Evolutionary conservation across 2,329 filamentous ascomycete genomes (phyloP).

Genomic region (Fusarium denticulatum): DNA sequence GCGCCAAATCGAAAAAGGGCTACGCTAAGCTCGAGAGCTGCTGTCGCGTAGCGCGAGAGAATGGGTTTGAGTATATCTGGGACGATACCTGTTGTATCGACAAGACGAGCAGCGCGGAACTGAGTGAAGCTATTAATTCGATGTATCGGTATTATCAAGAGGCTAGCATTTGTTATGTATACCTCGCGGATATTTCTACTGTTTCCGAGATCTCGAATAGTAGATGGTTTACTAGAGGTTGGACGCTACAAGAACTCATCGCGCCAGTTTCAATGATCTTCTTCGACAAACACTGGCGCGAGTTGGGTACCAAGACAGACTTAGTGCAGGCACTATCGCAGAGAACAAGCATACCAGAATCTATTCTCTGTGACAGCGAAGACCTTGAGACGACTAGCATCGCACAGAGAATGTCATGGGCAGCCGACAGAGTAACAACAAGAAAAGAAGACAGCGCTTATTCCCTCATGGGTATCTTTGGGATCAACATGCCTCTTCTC

Average conservation of each 20-base stretch:
- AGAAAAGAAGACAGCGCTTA: constrained; percentile 7
- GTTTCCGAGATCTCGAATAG: not conserved
- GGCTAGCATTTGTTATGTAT: constrained; percentile 16
- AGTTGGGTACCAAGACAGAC: not conserved
- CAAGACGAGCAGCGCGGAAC: constrained; percentile 28
- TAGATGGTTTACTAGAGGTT: constrained; percentile 20
- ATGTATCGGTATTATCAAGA: constrained; percentile 37
- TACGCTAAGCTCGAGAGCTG: constrained; percentile 22
- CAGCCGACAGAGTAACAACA: not conserved
- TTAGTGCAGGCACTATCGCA: not conserved
- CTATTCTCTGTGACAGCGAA: not conserved
- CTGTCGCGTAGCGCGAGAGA: not conserved
- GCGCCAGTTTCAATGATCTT: not conserved
- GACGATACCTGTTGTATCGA: constrained; percentile 39
- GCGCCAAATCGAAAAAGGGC: not conserved
- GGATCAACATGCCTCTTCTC: not conserved
- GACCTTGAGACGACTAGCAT: not conserved
- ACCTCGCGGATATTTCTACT: constrained; percentile 5
- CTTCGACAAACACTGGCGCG: not conserved
- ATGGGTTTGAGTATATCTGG: constrained; percentile 27
- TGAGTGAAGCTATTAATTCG: constrained; percentile 30
- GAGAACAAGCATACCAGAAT: not conserved
- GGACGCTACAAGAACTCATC: constrained; percentile 14
- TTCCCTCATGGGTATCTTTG: constrained; percentile 2
- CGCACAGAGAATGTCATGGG: constrained; percentile 17